Evolutionary conservation across 768 basidiomycete genomes (phyloP).

Genomic region (Boletus pseudo-olivaceus): DNA sequence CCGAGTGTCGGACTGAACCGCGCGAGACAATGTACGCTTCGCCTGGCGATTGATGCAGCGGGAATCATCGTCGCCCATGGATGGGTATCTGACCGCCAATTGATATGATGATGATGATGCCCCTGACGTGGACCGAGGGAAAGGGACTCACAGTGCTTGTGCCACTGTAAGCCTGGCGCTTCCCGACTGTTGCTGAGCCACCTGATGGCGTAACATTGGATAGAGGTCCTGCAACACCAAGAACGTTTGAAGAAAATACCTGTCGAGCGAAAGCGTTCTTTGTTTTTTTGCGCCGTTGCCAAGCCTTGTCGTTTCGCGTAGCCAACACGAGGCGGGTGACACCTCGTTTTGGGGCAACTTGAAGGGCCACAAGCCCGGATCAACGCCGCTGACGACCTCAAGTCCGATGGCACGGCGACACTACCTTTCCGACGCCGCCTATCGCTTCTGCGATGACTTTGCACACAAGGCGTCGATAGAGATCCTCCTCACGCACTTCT

Average conservation of each 20-base stretch:
- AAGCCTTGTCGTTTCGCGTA: background rate
- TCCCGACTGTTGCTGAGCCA: background rate
- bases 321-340: background rate
- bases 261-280: background rate
- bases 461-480: constrained; percentile 40
- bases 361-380: background rate
- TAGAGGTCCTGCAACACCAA: background rate
- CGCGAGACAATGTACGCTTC: constrained; percentile 45
- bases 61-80: constrained; percentile 6
- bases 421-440: constrained; percentile 42
- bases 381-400: background rate
- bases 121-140: constrained; percentile 5
- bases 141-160: constrained; percentile 12
- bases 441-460: constrained; percentile 51
- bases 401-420: constrained; percentile 5
- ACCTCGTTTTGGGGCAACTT: background rate
- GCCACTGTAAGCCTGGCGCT: background rate
- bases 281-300: background rate
- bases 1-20: constrained; percentile 47
- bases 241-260: background rate
- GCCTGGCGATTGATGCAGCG: constrained; percentile 40
- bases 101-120: constrained; percentile 2
- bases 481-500: constrained; percentile 50
- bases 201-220: constrained; percentile 1
- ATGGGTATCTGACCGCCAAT: constrained; percentile 4